Percentiles rank a stretch among this genome's conserved stretches.
These are phyloP conservation scores for Dendrobium officinale DNA, from an alignment of 106 monocot genomes.

Conservation along the genomic window DNA sequence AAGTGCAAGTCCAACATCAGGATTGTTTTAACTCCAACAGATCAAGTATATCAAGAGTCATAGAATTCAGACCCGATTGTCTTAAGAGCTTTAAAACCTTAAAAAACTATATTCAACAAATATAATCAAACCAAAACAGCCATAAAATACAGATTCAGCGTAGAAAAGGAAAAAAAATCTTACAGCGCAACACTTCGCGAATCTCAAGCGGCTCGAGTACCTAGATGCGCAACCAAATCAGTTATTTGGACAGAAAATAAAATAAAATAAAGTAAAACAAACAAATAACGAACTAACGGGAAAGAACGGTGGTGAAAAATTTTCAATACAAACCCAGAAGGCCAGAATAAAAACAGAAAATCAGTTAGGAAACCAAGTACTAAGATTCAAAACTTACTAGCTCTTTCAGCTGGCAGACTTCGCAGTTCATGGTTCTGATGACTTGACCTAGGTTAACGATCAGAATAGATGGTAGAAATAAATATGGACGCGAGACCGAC, in stretches of 20 bases:
- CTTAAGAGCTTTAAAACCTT: background rate
- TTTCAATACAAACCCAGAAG: background rate
- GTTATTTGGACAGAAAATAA: background rate
- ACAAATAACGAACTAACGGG: background rate
- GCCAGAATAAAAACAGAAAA: background rate
- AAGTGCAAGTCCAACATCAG: background rate
- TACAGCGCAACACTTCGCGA: constrained; percentile 82
- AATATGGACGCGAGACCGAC: background rate
- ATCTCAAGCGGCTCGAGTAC: constrained; percentile 66
- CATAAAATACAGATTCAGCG: background rate
- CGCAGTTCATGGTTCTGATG: constrained; percentile 16
- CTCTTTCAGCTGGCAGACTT: constrained; percentile 25
- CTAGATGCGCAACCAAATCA: constrained; percentile 15
- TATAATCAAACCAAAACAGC: background rate
- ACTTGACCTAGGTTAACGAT: background rate
- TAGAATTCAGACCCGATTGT: background rate
- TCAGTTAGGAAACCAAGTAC: background rate
- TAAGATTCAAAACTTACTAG: constrained; percentile 10
- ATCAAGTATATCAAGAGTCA: background rate
- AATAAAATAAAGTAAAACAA: background rate
- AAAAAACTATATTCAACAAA: background rate
- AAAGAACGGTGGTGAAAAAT: background rate
- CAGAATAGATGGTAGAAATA: background rate
- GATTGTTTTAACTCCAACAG: background rate
- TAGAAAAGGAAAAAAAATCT: constrained; percentile 18